Conservation (phyloP, 768 basidiomycete genomes). For the Russula earlei region DNA sequence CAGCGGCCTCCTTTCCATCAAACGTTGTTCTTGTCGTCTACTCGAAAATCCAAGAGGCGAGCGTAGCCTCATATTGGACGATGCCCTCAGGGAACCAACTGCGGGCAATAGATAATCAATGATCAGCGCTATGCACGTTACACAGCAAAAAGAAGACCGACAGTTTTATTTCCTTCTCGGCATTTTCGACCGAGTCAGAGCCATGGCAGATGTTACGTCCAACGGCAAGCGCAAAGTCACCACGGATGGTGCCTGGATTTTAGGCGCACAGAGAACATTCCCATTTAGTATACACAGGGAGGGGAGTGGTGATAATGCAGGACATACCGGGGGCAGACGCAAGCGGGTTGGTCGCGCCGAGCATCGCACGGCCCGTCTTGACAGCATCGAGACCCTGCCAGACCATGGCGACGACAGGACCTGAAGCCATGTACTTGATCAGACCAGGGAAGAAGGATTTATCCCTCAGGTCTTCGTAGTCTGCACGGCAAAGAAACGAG, state of each 20-base stretch:
- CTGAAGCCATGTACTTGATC: constrained; percentile 92
- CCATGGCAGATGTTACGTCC: constrained; percentile 94
- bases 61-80: constrained; percentile 56
- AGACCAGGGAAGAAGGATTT: constrained; percentile 96
- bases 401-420: constrained; percentile 93
- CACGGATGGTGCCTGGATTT: constrained; percentile 79
- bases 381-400: constrained; percentile 93
- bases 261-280: neutral
- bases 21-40: too few species aligned
- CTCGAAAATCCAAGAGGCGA: constrained; percentile 75
- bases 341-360: constrained; percentile 95
- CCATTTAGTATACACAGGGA: neutral
- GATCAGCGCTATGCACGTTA: constrained; percentile 13
- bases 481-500: constrained; percentile 31
- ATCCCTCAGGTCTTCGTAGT: constrained; percentile 92
- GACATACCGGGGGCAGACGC: constrained; percentile 70
- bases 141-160: constrained; percentile 30
- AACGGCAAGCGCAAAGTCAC: constrained; percentile 88
- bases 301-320: neutral
- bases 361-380: constrained; percentile 93
- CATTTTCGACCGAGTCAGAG: constrained; percentile 79
- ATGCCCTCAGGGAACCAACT: constrained; percentile 92
- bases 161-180: constrained; percentile 92
- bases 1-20: neutral
- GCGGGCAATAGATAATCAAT: constrained; percentile 4